phyloP scores from a whole-genome alignment of 2,329 filamentous ascomycete genomes.

The Pseudopithomyces maydicus region DNA sequence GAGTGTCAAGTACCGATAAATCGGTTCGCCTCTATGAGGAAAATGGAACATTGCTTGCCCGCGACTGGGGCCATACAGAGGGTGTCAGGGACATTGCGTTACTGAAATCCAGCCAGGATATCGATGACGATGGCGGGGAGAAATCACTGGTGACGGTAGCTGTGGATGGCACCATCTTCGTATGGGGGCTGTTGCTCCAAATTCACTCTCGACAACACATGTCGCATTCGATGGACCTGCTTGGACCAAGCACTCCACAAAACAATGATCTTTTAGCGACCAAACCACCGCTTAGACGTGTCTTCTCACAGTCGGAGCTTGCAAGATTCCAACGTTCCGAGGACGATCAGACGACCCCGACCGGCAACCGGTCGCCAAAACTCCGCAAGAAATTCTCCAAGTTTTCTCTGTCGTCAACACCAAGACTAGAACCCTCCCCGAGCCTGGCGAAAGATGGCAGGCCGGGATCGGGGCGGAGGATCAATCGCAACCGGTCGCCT shows the following conservation, averaged over 20 bases:
- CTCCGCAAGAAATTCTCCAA: conserved; percentile 62
- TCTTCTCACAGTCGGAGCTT: conserved; percentile 85
- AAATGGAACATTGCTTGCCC: conserved; percentile 76
- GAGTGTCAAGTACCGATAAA: conserved; percentile 94
- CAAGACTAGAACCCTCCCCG: conserved; percentile 51
- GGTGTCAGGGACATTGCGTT: conserved; percentile 85
- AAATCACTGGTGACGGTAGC: conserved; percentile 54
- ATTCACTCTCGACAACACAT: conserved; percentile 33
- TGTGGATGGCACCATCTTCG: conserved; percentile 57
- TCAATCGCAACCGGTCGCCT: conserved; percentile 46
- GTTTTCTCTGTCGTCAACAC: conserved; percentile 53
- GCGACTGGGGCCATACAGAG: conserved; percentile 95
- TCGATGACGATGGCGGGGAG: conserved; percentile 54
- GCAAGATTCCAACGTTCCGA: conserved; percentile 72
- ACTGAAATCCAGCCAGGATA: conserved; percentile 46
- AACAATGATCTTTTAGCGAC: conserved; percentile 41
- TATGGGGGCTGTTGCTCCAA: conserved; percentile 48
- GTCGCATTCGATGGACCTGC: conserved; percentile 44
- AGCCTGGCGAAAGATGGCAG: conserved; percentile 29
- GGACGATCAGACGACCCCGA: conserved; percentile 43
- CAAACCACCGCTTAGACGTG: conserved; percentile 78
- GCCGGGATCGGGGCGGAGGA: conserved; percentile 28
- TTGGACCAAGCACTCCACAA: conserved; percentile 36
- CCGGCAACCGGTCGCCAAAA: conserved; percentile 54
- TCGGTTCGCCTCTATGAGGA: conserved; percentile 90